A percentile compares a stretch with the other conserved stretches of the same genome.
Conservation (phyloP, 352 stramenopile genomes). For the Globisporangium nunn region DNA sequence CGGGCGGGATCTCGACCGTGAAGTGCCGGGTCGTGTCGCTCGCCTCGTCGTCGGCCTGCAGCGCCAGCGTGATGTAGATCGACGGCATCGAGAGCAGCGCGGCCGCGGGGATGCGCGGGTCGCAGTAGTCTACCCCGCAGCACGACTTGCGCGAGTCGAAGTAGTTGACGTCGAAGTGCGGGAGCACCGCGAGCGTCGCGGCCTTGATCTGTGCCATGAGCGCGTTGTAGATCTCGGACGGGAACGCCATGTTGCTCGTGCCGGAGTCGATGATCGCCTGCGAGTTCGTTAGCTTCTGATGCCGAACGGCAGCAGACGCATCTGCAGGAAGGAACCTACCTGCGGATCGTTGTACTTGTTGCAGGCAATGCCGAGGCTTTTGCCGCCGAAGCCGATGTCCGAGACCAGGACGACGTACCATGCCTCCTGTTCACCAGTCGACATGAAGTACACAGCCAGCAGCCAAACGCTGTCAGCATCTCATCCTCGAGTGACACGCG, state of each 20-base stretch:
- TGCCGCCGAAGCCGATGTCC: constrained; percentile 58
- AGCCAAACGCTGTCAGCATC: no score
- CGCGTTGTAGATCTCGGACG: constrained; percentile 65
- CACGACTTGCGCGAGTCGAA: constrained; percentile 67
- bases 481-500: no score
- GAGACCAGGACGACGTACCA: constrained; percentile 80
- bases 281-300: neutral
- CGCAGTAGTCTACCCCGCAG: constrained; percentile 63
- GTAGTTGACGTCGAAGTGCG: constrained; percentile 58
- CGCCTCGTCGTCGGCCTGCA: constrained; percentile 43
- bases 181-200: constrained; percentile 46
- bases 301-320: neutral
- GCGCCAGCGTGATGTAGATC: constrained; percentile 70
- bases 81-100: constrained; percentile 58
- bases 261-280: constrained; percentile 79
- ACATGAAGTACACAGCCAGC: no score
- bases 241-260: constrained; percentile 78
- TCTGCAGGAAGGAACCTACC: constrained; percentile 6
- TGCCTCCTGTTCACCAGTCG: constrained; percentile 35
- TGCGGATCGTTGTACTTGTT: constrained; percentile 64
- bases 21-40: constrained; percentile 49
- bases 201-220: constrained; percentile 61
- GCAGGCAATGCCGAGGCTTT: constrained; percentile 54
- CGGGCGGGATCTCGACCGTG: constrained; percentile 70
- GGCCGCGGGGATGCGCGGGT: constrained; percentile 40